These are phyloP conservation scores for Boletus reticuloceps DNA, from an alignment of 768 basidiomycete genomes.

Conservation along the genomic window DNA sequence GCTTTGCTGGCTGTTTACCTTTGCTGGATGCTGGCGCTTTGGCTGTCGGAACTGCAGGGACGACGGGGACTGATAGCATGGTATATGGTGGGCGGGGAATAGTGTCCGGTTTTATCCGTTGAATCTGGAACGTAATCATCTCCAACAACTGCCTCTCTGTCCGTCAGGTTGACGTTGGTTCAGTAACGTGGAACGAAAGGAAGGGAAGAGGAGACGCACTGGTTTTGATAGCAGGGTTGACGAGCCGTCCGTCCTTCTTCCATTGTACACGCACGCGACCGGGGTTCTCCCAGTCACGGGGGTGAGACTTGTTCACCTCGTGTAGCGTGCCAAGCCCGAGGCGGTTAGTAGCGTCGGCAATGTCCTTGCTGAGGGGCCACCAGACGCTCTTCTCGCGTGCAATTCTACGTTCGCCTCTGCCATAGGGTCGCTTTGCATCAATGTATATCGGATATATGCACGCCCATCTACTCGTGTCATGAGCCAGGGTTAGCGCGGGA, in stretches of 20 bases:
- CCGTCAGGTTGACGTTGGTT: neutral
- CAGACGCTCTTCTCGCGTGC: constrained; percentile 76
- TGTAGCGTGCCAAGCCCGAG: constrained; percentile 81
- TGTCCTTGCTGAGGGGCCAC: constrained; percentile 95
- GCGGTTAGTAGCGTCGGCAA: constrained; percentile 76
- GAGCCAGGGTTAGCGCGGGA: neutral
- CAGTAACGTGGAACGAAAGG: neutral
- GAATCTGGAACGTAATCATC: constrained; percentile 70
- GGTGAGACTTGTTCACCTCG: constrained; percentile 89
- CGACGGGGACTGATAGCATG: constrained; percentile 28
- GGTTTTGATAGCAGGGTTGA: constrained; percentile 69
- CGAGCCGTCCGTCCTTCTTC: constrained; percentile 72
- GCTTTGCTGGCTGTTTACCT: constrained; percentile 53
- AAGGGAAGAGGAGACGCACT: constrained; percentile 48
- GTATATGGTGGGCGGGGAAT: constrained; percentile 65
- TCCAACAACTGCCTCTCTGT: constrained; percentile 80
- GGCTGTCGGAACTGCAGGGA: constrained; percentile 29
- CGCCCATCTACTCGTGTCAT: constrained; percentile 66
- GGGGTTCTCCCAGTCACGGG: constrained; percentile 98
- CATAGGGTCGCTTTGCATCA: constrained; percentile 90
- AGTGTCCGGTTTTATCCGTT: constrained; percentile 67
- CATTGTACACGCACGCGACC: constrained; percentile 91
- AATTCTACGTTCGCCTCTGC: constrained; percentile 79
- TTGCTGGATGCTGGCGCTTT: constrained; percentile 35
- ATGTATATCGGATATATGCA: constrained; percentile 97